Evolutionary conservation across 495 filamentous ascomycete genomes (phyloP), one percentile per base, ranked within the genome.

Genomic region (Filosporella fistucella): DNA sequence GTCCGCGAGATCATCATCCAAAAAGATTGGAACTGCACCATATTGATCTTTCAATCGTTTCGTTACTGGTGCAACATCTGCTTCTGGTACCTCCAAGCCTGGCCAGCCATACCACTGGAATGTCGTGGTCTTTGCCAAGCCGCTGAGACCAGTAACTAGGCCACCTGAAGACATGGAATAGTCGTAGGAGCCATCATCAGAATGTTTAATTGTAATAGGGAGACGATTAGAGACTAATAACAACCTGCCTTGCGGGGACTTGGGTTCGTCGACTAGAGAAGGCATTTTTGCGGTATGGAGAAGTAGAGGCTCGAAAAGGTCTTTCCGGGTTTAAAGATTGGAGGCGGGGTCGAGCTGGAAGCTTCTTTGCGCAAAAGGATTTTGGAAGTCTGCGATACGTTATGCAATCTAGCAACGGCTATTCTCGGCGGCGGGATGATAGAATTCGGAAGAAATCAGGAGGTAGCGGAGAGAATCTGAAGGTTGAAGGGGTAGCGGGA

Each of bases 61-160:
- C 52, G 77, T 73, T 52, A 91, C 74, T 55, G 75, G 76, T 21
- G 64, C 74, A 8, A 78, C 68, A 56, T 91, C 87, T 17, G 68
- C 74, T 45, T 88, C 84, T 35, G 86, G 86, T 22, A 91, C 76
- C 59, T 96, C 87, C 46, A 96, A 61, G 23, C 91, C 91, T 7
- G 91, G 90, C 93, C 93, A 98, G 49, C 91, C 91, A 64, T 96
- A 96, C 91, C 93, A 98, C 63, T 89, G 84, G 69, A 96, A 96
- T 34, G 82, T 91, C 10, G 89, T 95, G 7, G 86, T 80, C 64
- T 95, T 96, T 53, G 87, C 85, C 54, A 98, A 67, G 16, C 91
- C 93, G 52, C 85, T 89, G 43, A 98, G 65, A 1, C 91, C 93
- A 29, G 85, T 95, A 43, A 98, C 90, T 29, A 98, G 76, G 12